These are phyloP conservation scores for Amniculicola lignicola DNA, from an alignment of 495 filamentous ascomycete genomes.

Conservation along the genomic window DNA sequence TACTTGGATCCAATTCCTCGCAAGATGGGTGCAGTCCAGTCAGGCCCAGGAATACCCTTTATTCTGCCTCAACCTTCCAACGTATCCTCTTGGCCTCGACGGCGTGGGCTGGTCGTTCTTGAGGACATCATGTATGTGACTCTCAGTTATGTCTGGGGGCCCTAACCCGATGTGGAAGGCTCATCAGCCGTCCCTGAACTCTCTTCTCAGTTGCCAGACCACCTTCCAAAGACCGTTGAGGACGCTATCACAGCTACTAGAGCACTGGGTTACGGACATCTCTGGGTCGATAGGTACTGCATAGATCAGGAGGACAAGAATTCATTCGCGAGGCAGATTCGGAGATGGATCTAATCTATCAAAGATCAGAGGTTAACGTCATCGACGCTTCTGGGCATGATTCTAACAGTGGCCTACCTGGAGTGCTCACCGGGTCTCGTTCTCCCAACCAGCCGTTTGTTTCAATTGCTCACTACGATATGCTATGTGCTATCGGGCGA, in stretches of 20 bases:
- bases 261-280: neutral
- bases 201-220: neutral
- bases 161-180: neutral
- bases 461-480: neutral
- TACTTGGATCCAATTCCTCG: no score
- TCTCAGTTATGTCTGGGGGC: neutral
- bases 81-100: no score
- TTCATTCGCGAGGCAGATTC: neutral
- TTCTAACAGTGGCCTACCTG: neutral
- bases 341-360: neutral
- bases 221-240: no score
- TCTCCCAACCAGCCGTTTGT: neutral
- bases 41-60: no score
- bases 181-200: neutral
- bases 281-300: constrained; percentile 2
- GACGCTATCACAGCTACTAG: neutral
- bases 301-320: neutral
- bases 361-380: neutral
- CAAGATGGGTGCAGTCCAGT: no score
- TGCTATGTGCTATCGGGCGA: neutral
- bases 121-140: no score
- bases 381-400: neutral
- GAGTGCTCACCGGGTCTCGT: neutral
- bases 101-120: no score
- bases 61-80: no score